phyloP scores from a whole-genome alignment of 768 basidiomycete genomes.

The Agaricus bisporus region DNA sequence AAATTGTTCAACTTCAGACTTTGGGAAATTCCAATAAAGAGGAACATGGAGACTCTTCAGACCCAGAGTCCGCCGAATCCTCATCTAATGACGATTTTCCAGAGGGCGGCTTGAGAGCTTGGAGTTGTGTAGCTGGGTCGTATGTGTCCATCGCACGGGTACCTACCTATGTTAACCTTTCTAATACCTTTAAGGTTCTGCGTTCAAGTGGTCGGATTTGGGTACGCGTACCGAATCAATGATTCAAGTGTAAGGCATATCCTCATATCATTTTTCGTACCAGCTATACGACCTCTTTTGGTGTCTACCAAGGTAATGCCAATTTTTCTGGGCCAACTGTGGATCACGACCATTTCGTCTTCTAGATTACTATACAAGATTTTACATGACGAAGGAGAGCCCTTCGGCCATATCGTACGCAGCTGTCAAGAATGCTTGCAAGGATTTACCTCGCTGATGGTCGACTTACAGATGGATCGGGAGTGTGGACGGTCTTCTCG shows the following conservation, averaged over 20 bases:
- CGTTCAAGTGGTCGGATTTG: slow-evolving; percentile 17
- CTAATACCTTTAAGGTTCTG: slow-evolving; percentile 7
- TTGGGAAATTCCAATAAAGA: background rate
- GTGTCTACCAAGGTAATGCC: slow-evolving; percentile 19
- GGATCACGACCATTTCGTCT: background rate
- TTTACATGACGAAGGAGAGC: slow-evolving; percentile 16
- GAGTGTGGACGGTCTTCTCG: slow-evolving; percentile 20
- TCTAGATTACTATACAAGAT: slow-evolving; percentile 21
- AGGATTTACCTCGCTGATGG: background rate
- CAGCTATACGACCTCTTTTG: slow-evolving; percentile 21
- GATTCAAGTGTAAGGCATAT: background rate
- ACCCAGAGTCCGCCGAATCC: background rate
- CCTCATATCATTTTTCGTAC: background rate
- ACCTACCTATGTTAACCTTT: background rate
- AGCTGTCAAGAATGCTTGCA: background rate
- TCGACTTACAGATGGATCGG: slow-evolving; percentile 21
- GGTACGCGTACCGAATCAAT: slow-evolving; percentile 12
- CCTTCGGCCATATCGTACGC: slow-evolving; percentile 19
- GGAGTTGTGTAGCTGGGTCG: slow-evolving; percentile 12
- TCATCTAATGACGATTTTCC: background rate
- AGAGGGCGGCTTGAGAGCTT: slow-evolving; percentile 13
- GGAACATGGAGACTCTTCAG: no score
- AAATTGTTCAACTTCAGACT: background rate
- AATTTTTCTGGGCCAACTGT: background rate
- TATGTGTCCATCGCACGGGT: background rate